Base-by-base conservation (phyloP, 139 green algal genomes). In the Chlamydomonas sphaeroides region DNA sequence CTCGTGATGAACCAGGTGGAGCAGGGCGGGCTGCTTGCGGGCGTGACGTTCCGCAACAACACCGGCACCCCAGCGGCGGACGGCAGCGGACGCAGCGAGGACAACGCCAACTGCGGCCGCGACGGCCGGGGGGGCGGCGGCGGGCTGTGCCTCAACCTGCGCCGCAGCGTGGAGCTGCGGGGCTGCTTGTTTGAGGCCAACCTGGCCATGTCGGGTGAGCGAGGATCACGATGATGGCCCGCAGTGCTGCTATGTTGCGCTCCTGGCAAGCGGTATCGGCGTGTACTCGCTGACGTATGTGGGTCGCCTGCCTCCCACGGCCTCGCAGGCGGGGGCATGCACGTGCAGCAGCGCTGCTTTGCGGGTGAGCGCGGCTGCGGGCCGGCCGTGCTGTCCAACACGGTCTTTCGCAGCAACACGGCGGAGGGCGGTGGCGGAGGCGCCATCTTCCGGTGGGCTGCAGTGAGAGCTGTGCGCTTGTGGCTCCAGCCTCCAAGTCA, bases 1-100 rank as follows among this genome's bases (percentile, higher is more conserved):
- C n/a, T n/a, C n/a, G n/a, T n/a, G n/a, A n/a, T n/a, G n/a, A n/a
- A 26, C 53, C 56, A 66, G 41, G 68, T 39, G 68, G 68, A 75
- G 41, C 41, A 11, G 42, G 68, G 68, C 42, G 68, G 68, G n/a
- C 68, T 18, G 1, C 68, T 0, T 75, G 11, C 8, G 15, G 5
- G 30, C 8, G 30, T 42, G n/a, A n/a, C n/a, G n/a, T n/a, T n/a
- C n/a, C n/a, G 14, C 42, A n/a, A 14, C 30, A 41, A 41, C 30
- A 8, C 30, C 30, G n/a, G n/a, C n/a, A n/a, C n/a, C n/a, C n/a
- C n/a, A n/a, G n/a, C n/a, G n/a, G n/a, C n/a, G n/a, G n/a, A n/a
- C n/a, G n/a, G n/a, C n/a, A n/a, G n/a, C n/a, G n/a, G n/a, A n/a
- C n/a, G n/a, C n/a, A n/a, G n/a, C n/a, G n/a, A n/a, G 26, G 68